Evolutionary conservation across 2,329 filamentous ascomycete genomes (phyloP).

Genomic region (Lasiodiplodia citricola): DNA sequence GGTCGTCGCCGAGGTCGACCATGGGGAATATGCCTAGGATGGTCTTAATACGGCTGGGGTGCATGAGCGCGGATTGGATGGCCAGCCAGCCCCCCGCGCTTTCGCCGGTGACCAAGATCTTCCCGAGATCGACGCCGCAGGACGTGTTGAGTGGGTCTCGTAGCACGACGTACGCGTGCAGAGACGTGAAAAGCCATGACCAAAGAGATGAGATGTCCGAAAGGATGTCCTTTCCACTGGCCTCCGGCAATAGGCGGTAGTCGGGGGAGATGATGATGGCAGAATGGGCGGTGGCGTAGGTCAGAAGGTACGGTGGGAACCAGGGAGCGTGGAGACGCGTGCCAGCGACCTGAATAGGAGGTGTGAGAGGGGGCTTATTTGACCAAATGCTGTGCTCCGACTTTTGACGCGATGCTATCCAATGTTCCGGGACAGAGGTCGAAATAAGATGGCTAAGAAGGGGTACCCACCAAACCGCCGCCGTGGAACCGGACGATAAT

Average conservation of each 20-base stretch:
- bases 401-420: background rate
- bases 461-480: conserved; percentile 47
- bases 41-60: background rate
- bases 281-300: conserved; percentile 44
- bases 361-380: conserved; percentile 11
- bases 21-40: conserved; percentile 12
- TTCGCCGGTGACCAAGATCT: conserved; percentile 42
- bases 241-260: conserved; percentile 60
- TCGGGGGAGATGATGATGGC: conserved; percentile 56
- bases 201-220: conserved; percentile 56
- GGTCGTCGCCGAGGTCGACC: conserved; percentile 28
- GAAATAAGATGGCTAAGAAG: conserved; percentile 1
- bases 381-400: background rate
- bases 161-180: conserved; percentile 24
- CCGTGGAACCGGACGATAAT: conserved; percentile 53
- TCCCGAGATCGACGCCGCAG: conserved; percentile 35
- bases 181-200: conserved; percentile 49
- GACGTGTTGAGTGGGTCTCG: conserved; percentile 29
- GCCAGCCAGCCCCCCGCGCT: conserved; percentile 48
- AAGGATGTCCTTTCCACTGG: conserved; percentile 53
- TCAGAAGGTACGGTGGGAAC: conserved; percentile 42
- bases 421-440: conserved; percentile 5
- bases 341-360: conserved; percentile 32
- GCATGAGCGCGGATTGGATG: conserved; percentile 34
- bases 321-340: conserved; percentile 38